Evolutionary conservation across 1,139 yeast genomes (phyloP).

Genomic region (Yamadazyma dushanensis): DNA sequence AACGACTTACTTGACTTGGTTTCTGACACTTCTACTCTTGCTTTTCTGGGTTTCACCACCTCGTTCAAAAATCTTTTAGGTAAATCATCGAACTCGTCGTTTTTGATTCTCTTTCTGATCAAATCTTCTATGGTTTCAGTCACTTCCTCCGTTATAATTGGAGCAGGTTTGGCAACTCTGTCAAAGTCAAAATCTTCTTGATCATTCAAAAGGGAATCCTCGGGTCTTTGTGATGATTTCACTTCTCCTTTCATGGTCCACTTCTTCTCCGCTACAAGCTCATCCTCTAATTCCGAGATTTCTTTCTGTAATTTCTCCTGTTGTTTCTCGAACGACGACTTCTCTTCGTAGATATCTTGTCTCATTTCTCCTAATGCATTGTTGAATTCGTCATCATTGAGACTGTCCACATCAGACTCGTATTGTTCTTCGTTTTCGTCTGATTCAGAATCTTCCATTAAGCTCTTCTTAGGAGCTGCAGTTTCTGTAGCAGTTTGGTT

Average conservation of each 20-base stretch:
- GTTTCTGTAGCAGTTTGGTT: no score
- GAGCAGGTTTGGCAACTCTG: conserved; percentile 60
- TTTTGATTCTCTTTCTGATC: conserved; percentile 76
- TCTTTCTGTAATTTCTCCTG: conserved; percentile 75
- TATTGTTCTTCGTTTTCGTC: conserved; percentile 34
- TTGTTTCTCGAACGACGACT: conserved; percentile 83
- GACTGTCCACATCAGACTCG: conserved; percentile 27
- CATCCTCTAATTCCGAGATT: conserved; percentile 77
- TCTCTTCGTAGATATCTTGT: conserved; percentile 55
- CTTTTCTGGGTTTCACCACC: conserved; percentile 49
- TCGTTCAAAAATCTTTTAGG: conserved; percentile 72
- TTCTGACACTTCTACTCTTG: conserved; percentile 70
- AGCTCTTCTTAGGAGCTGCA: conserved; percentile 8
- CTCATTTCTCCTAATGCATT: conserved; percentile 57
- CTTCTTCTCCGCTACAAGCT: conserved; percentile 83
- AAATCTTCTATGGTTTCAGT: conserved; percentile 87
- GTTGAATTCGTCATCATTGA: conserved; percentile 49
- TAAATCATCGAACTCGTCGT: conserved; percentile 79
- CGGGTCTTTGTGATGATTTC: conserved; percentile 75
- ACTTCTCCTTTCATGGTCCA: conserved; percentile 97
- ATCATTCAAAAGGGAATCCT: conserved; percentile 66
- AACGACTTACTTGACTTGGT: conserved; percentile 83
- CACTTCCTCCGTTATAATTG: conserved; percentile 85
- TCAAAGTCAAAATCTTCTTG: conserved; percentile 44
- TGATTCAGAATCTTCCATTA: conserved; percentile 21